phyloP scores from a whole-genome alignment of 225 moss, liverwort and hornwort species.

The Sphagnum tenellum region DNA sequence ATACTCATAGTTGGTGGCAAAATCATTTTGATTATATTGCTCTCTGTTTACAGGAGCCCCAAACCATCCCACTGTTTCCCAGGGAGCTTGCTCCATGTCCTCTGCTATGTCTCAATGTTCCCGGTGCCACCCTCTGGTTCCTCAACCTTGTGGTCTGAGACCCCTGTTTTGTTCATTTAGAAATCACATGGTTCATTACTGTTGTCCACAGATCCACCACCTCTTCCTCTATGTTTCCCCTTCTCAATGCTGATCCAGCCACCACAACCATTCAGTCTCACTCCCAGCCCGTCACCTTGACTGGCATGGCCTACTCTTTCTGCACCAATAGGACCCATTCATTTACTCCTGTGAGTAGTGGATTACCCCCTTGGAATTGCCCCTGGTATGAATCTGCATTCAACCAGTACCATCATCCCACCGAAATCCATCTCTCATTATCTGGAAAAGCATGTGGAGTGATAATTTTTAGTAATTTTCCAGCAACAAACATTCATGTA shows the following conservation, averaged over 20 bases:
- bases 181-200: slow-evolving; percentile 82
- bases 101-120: slow-evolving; percentile 65
- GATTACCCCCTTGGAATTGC: slow-evolving; percentile 79
- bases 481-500: no score
- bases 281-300: slow-evolving; percentile 55
- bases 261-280: slow-evolving; percentile 64
- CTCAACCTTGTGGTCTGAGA: slow-evolving; percentile 81
- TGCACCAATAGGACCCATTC: slow-evolving; percentile 51
- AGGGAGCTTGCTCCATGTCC: slow-evolving; percentile 62
- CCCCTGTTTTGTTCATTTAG: slow-evolving; percentile 98
- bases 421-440: no score
- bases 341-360: slow-evolving; percentile 59
- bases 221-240: slow-evolving; percentile 71
- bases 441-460: no score
- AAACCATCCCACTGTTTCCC: slow-evolving; percentile 60
- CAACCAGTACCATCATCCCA: no score
- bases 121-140: slow-evolving; percentile 70
- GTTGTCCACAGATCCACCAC: slow-evolving; percentile 54
- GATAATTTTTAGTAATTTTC: no score
- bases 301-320: slow-evolving; percentile 57
- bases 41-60: slow-evolving; percentile 69
- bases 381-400: slow-evolving; percentile 74
- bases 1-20: slow-evolving; percentile 74
- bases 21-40: slow-evolving; percentile 79
- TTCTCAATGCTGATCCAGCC: slow-evolving; percentile 70